Evolutionary conservation across 768 basidiomycete species (phyloP), one percentile per base, ranked within the genome.

Genomic region (Lactifluus piperatus): DNA sequence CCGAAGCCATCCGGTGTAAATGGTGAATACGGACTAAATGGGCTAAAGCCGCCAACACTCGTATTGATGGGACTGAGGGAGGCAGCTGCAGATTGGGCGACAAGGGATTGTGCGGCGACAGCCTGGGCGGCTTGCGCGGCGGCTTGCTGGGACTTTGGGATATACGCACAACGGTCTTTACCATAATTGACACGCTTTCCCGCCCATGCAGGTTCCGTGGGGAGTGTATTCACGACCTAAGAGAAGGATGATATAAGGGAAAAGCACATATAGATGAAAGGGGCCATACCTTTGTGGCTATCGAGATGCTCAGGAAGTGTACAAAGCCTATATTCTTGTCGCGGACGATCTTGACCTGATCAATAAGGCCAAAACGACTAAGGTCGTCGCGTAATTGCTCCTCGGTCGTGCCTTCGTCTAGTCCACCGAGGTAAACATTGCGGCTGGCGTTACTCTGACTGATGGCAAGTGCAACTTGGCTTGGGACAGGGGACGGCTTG

Each of bases 321-420:
- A 99, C 94, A 71, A 99, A 99, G 2, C 94, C 97, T 58, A 98
- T 98, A 68, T 97, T 97, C 81, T 97, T 97, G 77, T 99, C 97
- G 62, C 95, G 76, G 52, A 98, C 97, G 69, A 99, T 97, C 81
- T 99, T 99, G 71, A 99, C 94, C 71, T 98, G 95, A 73, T 99
- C 97, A 67, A 99, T 97, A 29, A 95, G 77, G 22, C 97, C 97
- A 68, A 95, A 99, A 44, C 88, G 80, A 67, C 86, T 86, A 24
- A 98, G 76, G 69, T 97, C 94, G 62, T 98, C 94, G 34, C 95
- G 76, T 32, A 99, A 76, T 73, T 84, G 84, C 73, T 94, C 90
- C 76, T 98, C 97, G 1, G 91, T 95, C 76, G 85, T 83, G 51
- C 75, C 78, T 73, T 94, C 91, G 43, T 95, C 94, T 41, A 99